Base-by-base conservation (phyloP, 495 filamentous ascomycete genomes). In the Cudoniella acicularis region DNA sequence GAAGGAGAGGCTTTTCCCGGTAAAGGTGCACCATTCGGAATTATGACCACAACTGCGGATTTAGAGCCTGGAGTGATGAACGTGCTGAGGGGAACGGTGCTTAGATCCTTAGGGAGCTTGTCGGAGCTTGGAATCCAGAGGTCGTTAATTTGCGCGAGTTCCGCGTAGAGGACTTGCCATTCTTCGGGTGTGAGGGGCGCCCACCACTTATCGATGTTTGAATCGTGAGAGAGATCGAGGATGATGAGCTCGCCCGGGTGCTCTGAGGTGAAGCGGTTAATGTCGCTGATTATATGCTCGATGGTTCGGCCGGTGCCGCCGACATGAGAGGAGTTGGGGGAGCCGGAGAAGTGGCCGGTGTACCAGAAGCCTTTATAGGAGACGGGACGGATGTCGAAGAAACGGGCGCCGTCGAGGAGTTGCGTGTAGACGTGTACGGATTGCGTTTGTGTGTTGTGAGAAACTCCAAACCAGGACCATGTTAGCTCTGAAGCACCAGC, bases 231-330 rank as follows among this genome's bases (percentile, higher is more conserved):
- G 1, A 73, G 21, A 22, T 64, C 57, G 6, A 73, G 52, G 43
- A 73, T 64, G 27, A 71, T 69, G 49, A 73, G 61, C 41, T 73
- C 70, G 21, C 70, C 70, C 0, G 67, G 69, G 42, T 64, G 59
- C 25, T 68, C 61, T 23, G 50, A 4, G 10, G 67, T 73, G 59
- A 71, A 73, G 2, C 18, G 52, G 54, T 73, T 73, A 59, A 73
- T 62, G 20, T 70, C 67, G 20, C 26, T 49, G 20, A 73, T 62
- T 27, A 71, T 65, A 3, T 68, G 54, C 24, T 63, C 61, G 0
- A 73, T 61, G 0, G 64, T 66, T 41, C 64, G 64, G 18, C 70
- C 70, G 0, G 60, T 60, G 42, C 61, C 69, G 10, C 70, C 70
- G 10, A 69, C 26, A 1, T 43, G n/a, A 25, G 43, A 54, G 22